Evolutionary conservation across 2,329 filamentous ascomycete species (phyloP), one percentile per base, ranked within the genome.

Genomic region (Ophiostoma himal-ulmi): DNA sequence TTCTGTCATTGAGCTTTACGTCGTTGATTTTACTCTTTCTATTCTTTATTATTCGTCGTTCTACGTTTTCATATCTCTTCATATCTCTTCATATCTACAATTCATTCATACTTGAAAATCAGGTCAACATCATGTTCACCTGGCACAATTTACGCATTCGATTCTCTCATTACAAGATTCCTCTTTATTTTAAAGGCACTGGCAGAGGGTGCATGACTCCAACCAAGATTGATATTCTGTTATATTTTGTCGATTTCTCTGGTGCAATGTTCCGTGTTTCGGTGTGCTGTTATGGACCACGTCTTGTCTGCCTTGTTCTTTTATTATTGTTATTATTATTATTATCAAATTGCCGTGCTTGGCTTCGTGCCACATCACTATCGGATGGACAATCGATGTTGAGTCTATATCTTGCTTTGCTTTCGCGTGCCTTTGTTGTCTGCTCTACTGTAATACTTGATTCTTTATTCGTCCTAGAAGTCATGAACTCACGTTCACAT

Each of bases 151-250:
- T 67, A 48, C 65, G 11, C 65, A 34, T 67, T 48, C 65, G 20
- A 48, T 30, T 48, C 65, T 20, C 65, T 65, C 62, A 14, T 67
- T 67, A 26, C 34, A 65, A 41, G 36, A 26, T 11, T 66, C 17
- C 52, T 14, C 52, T 65, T 48, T 17, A 30, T 62, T 69, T 65
- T 11, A 17, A 11, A 48, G 17, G 65, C 11, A 65, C 60, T 37
- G 34, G 20, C 30, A n/a, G 20, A 20, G 26, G 52, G 30, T 62
- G 57, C 57, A 62, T 62, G 57, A 26, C 14, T 34, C 26, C 5
- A 7, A 60, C 22, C 57, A 62, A 62, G 57, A 34, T 34, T 62
- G 57, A 62, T 62, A 17, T 62, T 60, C 22, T 60, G 57, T 34
- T 17, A 62, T 26, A 11, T 6, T 20, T 7, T 62, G 26, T 57